These are phyloP conservation scores for Massariosphaeria phaeospora DNA, from an alignment of 495 filamentous ascomycete genomes.

Conservation along the genomic window DNA sequence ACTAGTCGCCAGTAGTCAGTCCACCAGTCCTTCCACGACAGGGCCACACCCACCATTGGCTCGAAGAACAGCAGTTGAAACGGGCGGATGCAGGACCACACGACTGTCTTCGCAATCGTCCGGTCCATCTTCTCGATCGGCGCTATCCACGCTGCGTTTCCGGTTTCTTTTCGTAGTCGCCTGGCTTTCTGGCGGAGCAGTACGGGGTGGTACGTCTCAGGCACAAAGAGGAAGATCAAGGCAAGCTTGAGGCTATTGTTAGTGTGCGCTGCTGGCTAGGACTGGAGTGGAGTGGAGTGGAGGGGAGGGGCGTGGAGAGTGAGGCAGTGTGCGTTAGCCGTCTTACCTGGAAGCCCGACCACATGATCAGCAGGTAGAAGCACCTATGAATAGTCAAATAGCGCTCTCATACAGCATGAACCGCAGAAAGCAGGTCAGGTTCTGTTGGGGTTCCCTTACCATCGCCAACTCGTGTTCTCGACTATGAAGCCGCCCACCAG, in stretches of 20 bases:
- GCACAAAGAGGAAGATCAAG: slow-evolving; percentile 46
- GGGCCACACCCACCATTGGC: slow-evolving; percentile 53
- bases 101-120: slow-evolving; percentile 66
- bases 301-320: background rate
- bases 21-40: slow-evolving; percentile 11
- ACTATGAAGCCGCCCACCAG: slow-evolving; percentile 72
- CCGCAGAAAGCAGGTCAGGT: background rate
- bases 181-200: slow-evolving; percentile 71
- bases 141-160: slow-evolving; percentile 69
- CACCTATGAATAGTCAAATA: slow-evolving; percentile 48
- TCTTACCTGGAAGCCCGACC: slow-evolving; percentile 51
- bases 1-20: slow-evolving; percentile 40
- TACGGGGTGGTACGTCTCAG: slow-evolving; percentile 84
- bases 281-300: no score
- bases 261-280: no score
- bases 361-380: slow-evolving; percentile 82
- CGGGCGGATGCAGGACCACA: slow-evolving; percentile 67
- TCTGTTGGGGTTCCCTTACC: slow-evolving; percentile 34
- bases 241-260: background rate
- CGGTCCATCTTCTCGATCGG: slow-evolving; percentile 74
- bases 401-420: no score
- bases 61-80: slow-evolving; percentile 78
- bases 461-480: slow-evolving; percentile 72
- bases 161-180: slow-evolving; percentile 66
- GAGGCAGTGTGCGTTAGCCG: background rate